Evolutionary conservation across 2,329 filamentous ascomycete genomes (phyloP).

Genomic region (Pseudogymnoascus sp.): DNA sequence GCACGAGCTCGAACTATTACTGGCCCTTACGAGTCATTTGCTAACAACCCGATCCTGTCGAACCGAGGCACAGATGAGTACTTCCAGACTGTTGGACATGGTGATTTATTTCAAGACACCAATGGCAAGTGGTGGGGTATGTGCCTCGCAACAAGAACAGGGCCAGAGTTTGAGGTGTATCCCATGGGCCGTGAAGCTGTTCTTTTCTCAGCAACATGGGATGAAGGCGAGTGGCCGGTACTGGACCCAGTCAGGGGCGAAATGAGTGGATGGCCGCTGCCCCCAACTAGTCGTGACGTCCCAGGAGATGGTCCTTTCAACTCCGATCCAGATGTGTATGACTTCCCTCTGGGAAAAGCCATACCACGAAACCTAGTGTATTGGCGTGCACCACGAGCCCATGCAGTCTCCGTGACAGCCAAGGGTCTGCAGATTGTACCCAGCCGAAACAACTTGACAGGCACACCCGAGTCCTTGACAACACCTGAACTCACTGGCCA

Average conservation of each 20-base stretch:
- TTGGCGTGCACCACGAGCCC: slow-evolving; percentile 45
- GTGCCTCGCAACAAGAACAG: slow-evolving; percentile 26
- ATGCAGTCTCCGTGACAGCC: slow-evolving; percentile 40
- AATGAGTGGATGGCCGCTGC: slow-evolving; percentile 37
- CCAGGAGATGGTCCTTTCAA: slow-evolving; percentile 38
- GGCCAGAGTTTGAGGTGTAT: slow-evolving; percentile 37
- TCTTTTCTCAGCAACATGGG: slow-evolving; percentile 18
- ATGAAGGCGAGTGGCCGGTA: slow-evolving; percentile 38
- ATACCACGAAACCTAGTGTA: slow-evolving; percentile 49
- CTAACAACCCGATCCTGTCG: slow-evolving; percentile 50
- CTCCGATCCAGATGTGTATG: slow-evolving; percentile 33
- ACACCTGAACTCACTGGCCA: slow-evolving; percentile 37
- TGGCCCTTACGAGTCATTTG: slow-evolving; percentile 56
- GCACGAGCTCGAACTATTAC: slow-evolving; percentile 45
- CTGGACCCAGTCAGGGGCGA: slow-evolving; percentile 36
- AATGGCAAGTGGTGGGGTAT: slow-evolving; percentile 39
- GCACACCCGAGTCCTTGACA: slow-evolving; percentile 41
- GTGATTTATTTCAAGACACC: slow-evolving; percentile 35
- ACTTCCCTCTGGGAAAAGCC: slow-evolving; percentile 37
- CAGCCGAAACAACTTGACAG: slow-evolving; percentile 47
- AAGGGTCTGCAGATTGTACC: slow-evolving; percentile 39
- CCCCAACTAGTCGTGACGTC: slow-evolving; percentile 28
- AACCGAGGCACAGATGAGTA: slow-evolving; percentile 42
- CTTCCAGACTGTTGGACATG: slow-evolving; percentile 39
- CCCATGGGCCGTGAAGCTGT: slow-evolving; percentile 18